Percentiles rank a stretch among this genome's conserved stretches.
phyloP scores from a whole-genome alignment of 768 basidiomycete genomes.

The Phylloporus arenicola region DNA sequence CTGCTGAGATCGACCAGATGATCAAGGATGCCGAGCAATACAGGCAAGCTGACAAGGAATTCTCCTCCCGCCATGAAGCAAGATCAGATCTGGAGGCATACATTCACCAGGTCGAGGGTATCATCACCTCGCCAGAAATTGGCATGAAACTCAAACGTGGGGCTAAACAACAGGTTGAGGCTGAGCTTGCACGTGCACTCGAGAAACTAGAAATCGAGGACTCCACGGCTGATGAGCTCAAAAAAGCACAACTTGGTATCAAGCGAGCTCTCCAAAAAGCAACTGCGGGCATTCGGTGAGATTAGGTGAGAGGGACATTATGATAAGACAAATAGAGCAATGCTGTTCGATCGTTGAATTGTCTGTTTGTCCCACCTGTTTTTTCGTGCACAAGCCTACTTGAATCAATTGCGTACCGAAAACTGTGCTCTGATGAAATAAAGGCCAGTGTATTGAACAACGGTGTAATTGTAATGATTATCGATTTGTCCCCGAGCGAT shows the following conservation, averaged over 20 bases:
- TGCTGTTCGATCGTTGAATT: slow-evolving; percentile 10
- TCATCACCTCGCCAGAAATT: slow-evolving; percentile 93
- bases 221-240: slow-evolving; percentile 87
- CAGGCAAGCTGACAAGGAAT: slow-evolving; percentile 96
- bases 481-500: background rate
- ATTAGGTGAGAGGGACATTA: slow-evolving; percentile 49
- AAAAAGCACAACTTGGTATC: slow-evolving; percentile 91
- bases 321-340: slow-evolving; percentile 15
- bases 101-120: slow-evolving; percentile 93
- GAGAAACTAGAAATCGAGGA: slow-evolving; percentile 99
- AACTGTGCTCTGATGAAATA: background rate
- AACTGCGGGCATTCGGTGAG: slow-evolving; percentile 80
- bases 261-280: slow-evolving; percentile 98
- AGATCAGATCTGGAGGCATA: slow-evolving; percentile 98
- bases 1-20: slow-evolving; percentile 99
- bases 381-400: slow-evolving; percentile 6
- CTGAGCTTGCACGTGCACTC: slow-evolving; percentile 94
- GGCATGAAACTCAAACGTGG: slow-evolving; percentile 99
- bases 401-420: slow-evolving; percentile 6
- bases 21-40: slow-evolving; percentile 98
- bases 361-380: slow-evolving; percentile 12
- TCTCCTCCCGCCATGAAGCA: slow-evolving; percentile 95
- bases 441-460: background rate
- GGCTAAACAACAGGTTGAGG: slow-evolving; percentile 90
- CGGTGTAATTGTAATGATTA: background rate